phyloP scores from a whole-genome alignment of 306 rosid species.

The Luffa aegyptiaca region DNA sequence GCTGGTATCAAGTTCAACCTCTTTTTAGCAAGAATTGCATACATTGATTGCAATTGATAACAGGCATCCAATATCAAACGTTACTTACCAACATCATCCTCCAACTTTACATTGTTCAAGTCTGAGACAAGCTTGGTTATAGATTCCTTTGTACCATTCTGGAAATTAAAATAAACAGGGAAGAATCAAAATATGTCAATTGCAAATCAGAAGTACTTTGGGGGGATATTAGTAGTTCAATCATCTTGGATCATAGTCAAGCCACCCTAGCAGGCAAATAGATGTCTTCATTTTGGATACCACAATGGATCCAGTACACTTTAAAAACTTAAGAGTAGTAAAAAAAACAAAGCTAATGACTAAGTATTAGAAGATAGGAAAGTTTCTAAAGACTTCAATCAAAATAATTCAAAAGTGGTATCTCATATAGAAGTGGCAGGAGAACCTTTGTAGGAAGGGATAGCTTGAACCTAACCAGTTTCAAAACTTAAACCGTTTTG shows the following conservation, averaged over 20 bases:
- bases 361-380: background rate
- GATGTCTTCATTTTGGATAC: background rate
- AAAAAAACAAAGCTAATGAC: background rate
- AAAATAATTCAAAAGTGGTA: background rate
- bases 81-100: slow-evolving; percentile 88
- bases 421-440: background rate
- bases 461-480: background rate
- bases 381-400: background rate
- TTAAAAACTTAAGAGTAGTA: background rate
- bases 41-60: background rate
- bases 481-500: background rate
- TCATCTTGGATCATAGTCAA: background rate
- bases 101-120: slow-evolving; percentile 75
- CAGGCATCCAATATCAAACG: slow-evolving; percentile 8
- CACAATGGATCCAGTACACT: background rate
- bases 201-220: background rate
- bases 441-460: background rate
- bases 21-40: too few relatives aligned
- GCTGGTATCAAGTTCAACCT: background rate
- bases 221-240: background rate
- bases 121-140: slow-evolving; percentile 86
- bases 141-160: slow-evolving; percentile 93
- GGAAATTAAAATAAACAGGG: slow-evolving; percentile 5
- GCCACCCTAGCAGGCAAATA: background rate
- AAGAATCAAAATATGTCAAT: background rate